Base-by-base conservation (phyloP, 2,329 filamentous ascomycete species). In the Penicillium psychrosexuale region DNA sequence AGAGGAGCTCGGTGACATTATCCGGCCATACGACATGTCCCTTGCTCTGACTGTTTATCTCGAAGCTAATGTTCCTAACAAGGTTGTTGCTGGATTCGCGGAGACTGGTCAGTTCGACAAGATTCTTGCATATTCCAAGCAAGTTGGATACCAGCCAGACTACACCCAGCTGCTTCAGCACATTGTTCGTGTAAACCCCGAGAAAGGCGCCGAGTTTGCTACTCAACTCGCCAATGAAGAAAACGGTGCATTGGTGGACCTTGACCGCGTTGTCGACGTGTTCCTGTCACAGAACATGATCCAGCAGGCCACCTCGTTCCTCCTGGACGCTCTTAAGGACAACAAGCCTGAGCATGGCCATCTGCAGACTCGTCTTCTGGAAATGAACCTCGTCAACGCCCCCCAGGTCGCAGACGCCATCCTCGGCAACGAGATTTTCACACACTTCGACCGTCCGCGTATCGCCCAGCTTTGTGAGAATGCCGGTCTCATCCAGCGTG, bases 261-360 rank as follows among this genome's bases (percentile, higher is more conserved):
- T 97, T 54, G 91, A 96, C 71, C 90, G 93, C 44, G 92, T 97
- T 24, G 91, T 97, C 46, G 94, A 99, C 73, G 91, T 99, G 56
- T 99, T 99, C 86, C 89, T 97, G 75, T 92, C 92, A 9, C 94
- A 99, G 75, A 92, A 91, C 68, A 94, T 97, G 91, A 84, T 97
- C 47, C 95, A 97, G 72, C 91, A 96, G 75, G 93, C 93, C 8
- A 99, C 95, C 3, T 92, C 93, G n/a, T 99, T 99, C 83, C 78
- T 99, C 48, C 84, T 99, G 27, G 94, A 99, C 75, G 93, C 92
- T 2, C 83, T 99, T 33, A 94, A 96, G 74, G 91, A 94, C 64
- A 97, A 99, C 78, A 88, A 87, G 66, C 91, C 91, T 0, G 94
- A 99, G 74, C 92, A 99, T 70, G 93, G 87, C 37, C 87, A 93